Evolutionary conservation across 345 rosid genomes (phyloP).

Genomic region (Trapa bicornis): DNA sequence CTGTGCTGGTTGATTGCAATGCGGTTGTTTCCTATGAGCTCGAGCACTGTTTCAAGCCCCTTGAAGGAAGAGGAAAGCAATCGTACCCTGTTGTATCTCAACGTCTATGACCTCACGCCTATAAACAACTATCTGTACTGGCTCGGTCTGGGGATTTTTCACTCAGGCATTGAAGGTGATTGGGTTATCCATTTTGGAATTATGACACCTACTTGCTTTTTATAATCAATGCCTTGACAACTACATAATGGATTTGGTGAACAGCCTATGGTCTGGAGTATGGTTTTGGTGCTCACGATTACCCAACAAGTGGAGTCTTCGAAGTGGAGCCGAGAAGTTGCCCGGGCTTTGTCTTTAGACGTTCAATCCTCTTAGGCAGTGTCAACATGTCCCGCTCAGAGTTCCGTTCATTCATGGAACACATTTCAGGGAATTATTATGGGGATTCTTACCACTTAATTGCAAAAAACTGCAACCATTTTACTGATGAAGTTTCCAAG

Average conservation of each 20-base stretch:
- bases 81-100: slow-evolving; percentile 46
- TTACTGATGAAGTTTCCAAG: slow-evolving; percentile 63
- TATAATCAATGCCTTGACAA: background rate
- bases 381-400: slow-evolving; percentile 58
- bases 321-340: slow-evolving; percentile 88
- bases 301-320: slow-evolving; percentile 69
- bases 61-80: slow-evolving; percentile 31
- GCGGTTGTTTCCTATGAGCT: slow-evolving; percentile 50
- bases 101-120: slow-evolving; percentile 93
- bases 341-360: slow-evolving; percentile 86
- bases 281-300: slow-evolving; percentile 91
- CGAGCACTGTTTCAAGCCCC: slow-evolving; percentile 36
- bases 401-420: slow-evolving; percentile 69
- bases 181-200: background rate
- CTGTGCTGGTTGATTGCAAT: slow-evolving; percentile 18
- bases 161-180: slow-evolving; percentile 89
- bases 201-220: background rate
- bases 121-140: slow-evolving; percentile 82
- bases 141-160: slow-evolving; percentile 90
- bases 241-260: background rate
- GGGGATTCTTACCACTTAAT: slow-evolving; percentile 93
- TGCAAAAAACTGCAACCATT: slow-evolving; percentile 97
- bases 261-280: slow-evolving; percentile 78
- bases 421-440: slow-evolving; percentile 53
- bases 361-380: slow-evolving; percentile 64